Evolutionary conservation across 192 early-diverging fungal genomes (phyloP), one percentile per base, ranked within the genome.

Genomic region (Gaertneriomyces sp.): DNA sequence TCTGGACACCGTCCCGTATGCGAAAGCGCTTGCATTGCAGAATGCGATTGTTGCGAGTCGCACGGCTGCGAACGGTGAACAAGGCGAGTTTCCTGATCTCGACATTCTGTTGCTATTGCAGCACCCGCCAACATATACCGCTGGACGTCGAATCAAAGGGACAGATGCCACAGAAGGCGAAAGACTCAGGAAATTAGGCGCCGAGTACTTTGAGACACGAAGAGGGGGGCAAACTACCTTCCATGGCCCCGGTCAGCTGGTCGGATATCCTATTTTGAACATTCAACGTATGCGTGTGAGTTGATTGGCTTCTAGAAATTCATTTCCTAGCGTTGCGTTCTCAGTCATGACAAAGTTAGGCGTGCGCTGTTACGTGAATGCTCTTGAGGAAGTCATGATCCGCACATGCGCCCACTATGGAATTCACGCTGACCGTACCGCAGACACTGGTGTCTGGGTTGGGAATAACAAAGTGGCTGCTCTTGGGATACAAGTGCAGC

Each of bases 221-320:
- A 77, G 95, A 12, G 96, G 96, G 20, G 96, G 96, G 11, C 89
- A 99, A 73, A 87, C 90, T 5, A 99, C 96, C 1, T 99, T 91
- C 70, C 96, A 99, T 74, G 96, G 96, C 0, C 96, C 95, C 6
- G 95, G 95, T 0, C 96, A 99, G 79, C 81, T 99, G 42, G 92
- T 99, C 16, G 91, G 86, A 11, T 99, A 99, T 69, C 96, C 96
- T 4, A 93, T 92, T 53, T 38, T 97, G 14, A 79, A 93, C 73
- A 74, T 98, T 41, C 76, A 81, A 39, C 82, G 88, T 58, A 84
- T 87, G 57, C 58, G 83, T 73, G 89, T 88, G 81, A 54, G 66
- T 7, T 3, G 6, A 14, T 16, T 47, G 43, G 19, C 11, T 16
- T 17, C 20, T 43, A 33, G 10, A 5, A 38, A 39, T 44, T 67